Evolutionary conservation across 768 basidiomycete genomes (phyloP).

Genomic region (Phlebiopsis flavidoalba): DNA sequence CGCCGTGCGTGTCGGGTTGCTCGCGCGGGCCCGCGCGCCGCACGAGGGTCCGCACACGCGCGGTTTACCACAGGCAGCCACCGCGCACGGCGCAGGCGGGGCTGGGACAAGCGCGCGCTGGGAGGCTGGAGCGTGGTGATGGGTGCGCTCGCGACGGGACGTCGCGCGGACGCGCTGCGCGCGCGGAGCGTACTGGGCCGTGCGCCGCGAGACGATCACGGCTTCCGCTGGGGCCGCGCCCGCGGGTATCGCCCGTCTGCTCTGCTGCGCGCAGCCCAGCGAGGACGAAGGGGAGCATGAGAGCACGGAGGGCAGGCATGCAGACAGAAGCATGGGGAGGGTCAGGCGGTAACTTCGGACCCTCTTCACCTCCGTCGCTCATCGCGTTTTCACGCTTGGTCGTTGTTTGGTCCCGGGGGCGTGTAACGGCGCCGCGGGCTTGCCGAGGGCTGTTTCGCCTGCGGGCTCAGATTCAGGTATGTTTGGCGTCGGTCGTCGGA

Average conservation of each 20-base stretch:
- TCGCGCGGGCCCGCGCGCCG: neutral
- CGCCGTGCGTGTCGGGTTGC: conserved; percentile 43
- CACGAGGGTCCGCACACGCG: neutral
- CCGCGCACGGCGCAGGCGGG: neutral
- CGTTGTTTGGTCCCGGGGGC: too few relatives aligned
- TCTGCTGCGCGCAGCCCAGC: too few relatives aligned
- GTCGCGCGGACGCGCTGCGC: conserved; percentile 51
- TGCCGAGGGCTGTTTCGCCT: neutral
- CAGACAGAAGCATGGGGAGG: too few relatives aligned
- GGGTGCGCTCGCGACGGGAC: conserved; percentile 50
- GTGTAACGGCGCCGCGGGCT: neutral
- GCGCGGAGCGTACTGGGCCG: conserved; percentile 21
- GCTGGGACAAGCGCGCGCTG: conserved; percentile 61
- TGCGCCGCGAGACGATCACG: neutral
- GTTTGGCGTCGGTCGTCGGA: conserved; percentile 15
- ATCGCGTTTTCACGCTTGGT: conserved; percentile 42
- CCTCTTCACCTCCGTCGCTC: conserved; percentile 66
- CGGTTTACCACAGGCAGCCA: neutral
- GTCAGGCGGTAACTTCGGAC: neutral
- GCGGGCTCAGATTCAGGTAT: too few relatives aligned
- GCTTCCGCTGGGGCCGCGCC: neutral
- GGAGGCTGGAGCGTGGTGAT: conserved; percentile 63
- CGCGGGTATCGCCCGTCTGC: neutral
- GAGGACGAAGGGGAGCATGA: too few relatives aligned
- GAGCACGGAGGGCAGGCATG: too few relatives aligned